Evolutionary conservation across 2,329 filamentous ascomycete species (phyloP), one percentile per base, ranked within the genome.

Genomic region (Parafenestella ontariensis): DNA sequence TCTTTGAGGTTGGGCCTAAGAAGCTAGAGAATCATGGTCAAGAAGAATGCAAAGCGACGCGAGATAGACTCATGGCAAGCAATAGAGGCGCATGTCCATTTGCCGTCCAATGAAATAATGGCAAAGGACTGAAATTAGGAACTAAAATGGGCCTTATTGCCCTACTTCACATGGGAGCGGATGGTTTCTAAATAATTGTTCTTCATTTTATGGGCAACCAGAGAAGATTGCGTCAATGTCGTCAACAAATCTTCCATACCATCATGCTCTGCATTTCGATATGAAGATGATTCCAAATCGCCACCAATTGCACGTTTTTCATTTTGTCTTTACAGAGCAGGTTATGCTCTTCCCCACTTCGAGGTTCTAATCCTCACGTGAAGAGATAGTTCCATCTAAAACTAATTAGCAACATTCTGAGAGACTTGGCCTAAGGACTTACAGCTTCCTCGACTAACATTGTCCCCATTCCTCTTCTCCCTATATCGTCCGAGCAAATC

Each of bases 1-100:
- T 85, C 40, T 77, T 81, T 18, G 85, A 91, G 44, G 71, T 91
- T 17, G 89, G 89, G 0, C 90, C 89, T 0, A 77, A 72, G 48
- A 78, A 76, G 43, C 81, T 84, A 47, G 78, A 82, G 59, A 81
- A 80, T 1, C 77, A 79, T 47, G 82, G 82, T 1, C 50, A 52
- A 20, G 59, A 62, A 8, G 65, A 74, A 42, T 70, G 71, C 46
- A 55, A 66, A 33, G 56, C 52, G 15, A 64, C 53, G 11, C 63
- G 54, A 40, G 64, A 64, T 46, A 70, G 45, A 49, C 47, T 74
- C 24, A 58, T 71, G 60, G 54, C n/a, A 1, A 54, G 37, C 10
- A 48, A 55, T n/a, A 61, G 69, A n/a, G 71, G 68, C 3, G 51
- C 55, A 8, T 75, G 72, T 59, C 73, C 72, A 3, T 75, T 75